These are phyloP conservation scores for Stereum hirsutum DNA, from an alignment of 1,284 basidiomycete species.

Conservation along the genomic window DNA sequence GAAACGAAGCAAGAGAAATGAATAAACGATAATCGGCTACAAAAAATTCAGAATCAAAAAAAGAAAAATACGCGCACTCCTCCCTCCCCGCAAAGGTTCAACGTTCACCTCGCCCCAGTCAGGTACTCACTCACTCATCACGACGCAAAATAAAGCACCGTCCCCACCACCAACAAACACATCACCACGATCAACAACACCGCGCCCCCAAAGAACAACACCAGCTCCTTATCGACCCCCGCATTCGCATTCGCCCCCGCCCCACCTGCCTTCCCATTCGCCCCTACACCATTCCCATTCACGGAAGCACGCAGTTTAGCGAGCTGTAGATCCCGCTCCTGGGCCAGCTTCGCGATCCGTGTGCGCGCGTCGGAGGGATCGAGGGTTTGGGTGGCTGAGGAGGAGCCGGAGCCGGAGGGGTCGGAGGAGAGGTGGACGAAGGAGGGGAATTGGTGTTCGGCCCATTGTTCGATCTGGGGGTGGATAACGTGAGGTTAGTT, in stretches of 20 bases:
- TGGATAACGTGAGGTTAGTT: too few species aligned
- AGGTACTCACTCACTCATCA: too few species aligned
- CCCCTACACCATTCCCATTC: conserved; percentile 8
- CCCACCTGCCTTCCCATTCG: conserved; percentile 28
- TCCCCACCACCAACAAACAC: conserved; percentile 22
- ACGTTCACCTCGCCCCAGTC: too few species aligned
- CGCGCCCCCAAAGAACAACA: conserved; percentile 26
- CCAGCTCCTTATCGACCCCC: conserved; percentile 7
- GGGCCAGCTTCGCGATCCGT: conserved; percentile 31
- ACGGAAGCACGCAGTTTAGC: conserved; percentile 7
- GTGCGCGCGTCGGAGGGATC: conserved; percentile 48
- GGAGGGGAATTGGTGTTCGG: conserved; percentile 82
- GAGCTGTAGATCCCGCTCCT: conserved; percentile 27
- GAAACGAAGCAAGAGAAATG: too few species aligned
- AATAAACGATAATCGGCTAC: too few species aligned
- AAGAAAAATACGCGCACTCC: too few species aligned
- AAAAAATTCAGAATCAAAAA: too few species aligned
- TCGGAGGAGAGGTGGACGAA: conserved; percentile 51
- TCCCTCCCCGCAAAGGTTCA: too few species aligned
- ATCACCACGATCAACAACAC: conserved; percentile 30
- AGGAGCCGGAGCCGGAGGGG: conserved; percentile 21
- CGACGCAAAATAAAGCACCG: conserved; percentile 24
- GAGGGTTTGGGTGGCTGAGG: too few species aligned
- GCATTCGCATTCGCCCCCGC: conserved; percentile 14
- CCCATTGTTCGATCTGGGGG: conserved; percentile 83